These are phyloP conservation scores for Chiua virens DNA, from an alignment of 768 basidiomycete genomes.

Conservation along the genomic window DNA sequence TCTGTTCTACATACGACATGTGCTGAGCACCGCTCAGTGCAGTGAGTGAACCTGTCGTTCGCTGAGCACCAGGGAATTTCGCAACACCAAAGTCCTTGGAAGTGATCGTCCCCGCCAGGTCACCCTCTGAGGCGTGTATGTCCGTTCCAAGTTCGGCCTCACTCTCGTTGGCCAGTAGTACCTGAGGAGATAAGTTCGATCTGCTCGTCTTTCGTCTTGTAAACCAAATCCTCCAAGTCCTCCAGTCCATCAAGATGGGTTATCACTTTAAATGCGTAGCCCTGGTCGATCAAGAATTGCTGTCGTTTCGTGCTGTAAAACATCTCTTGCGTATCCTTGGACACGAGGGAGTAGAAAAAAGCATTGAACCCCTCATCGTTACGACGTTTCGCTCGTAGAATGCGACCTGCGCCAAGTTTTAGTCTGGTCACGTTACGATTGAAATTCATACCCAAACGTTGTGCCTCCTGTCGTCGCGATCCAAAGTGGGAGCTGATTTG, in stretches of 20 bases:
- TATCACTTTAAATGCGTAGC: constrained; percentile 99
- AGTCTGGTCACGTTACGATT: constrained; percentile 12
- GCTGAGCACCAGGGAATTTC: constrained; percentile 65
- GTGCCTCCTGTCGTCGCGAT: constrained; percentile 96
- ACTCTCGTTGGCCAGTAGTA: constrained; percentile 86
- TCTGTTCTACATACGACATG: constrained; percentile 92
- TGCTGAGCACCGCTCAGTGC: constrained; percentile 87
- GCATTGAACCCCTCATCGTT: constrained; percentile 99
- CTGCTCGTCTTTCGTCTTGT: constrained; percentile 88
- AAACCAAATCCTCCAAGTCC: constrained; percentile 83
- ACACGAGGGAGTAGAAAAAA: constrained; percentile 98
- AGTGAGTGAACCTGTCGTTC: constrained; percentile 78
- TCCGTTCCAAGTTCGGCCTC: constrained; percentile 88
- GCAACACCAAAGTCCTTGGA: constrained; percentile 79
- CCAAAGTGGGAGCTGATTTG: constrained; percentile 99
- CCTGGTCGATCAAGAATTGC: constrained; percentile 98
- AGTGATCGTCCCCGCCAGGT: constrained; percentile 82
- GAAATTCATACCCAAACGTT: constrained; percentile 71
- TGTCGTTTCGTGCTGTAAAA: constrained; percentile 99
- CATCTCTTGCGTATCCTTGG: constrained; percentile 99
- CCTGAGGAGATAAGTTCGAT: constrained; percentile 94
- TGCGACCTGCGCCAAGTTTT: constrained; percentile 62
- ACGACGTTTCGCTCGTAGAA: constrained; percentile 92
- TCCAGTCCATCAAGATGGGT: constrained; percentile 95
- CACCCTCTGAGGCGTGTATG: constrained; percentile 78